Percentiles rank a stretch among this genome's conserved stretches.
Conservation (phyloP, 2,329 filamentous ascomycete genomes). For the Phoma sp. region DNA sequence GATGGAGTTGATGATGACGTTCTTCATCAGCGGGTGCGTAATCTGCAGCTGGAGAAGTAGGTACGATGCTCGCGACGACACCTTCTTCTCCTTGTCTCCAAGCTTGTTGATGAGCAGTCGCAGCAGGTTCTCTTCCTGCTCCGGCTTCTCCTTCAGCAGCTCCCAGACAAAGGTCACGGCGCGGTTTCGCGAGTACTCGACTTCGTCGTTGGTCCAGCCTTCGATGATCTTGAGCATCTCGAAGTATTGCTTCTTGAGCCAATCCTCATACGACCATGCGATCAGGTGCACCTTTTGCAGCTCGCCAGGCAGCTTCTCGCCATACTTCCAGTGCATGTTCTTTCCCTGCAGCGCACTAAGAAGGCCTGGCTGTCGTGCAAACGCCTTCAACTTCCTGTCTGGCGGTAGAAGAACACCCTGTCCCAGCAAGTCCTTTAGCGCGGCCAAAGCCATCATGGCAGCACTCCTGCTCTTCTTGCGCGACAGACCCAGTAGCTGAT, state of each 20-base stretch:
- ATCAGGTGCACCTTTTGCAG: conserved; percentile 81
- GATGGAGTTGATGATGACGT: conserved; percentile 80
- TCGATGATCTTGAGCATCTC: conserved; percentile 91
- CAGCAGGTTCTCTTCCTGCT: conserved; percentile 94
- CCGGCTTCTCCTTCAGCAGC: conserved; percentile 91
- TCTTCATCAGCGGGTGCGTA: conserved; percentile 92
- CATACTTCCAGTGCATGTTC: conserved; percentile 68
- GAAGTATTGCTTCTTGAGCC: conserved; percentile 93
- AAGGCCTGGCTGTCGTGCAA: conserved; percentile 79
- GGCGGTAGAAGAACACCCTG: conserved; percentile 84
- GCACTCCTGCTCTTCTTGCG: conserved; percentile 92
- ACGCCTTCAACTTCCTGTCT: conserved; percentile 80
- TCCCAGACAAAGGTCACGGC: conserved; percentile 92
- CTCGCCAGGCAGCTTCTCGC: conserved; percentile 74
- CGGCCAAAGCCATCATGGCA: conserved; percentile 88
- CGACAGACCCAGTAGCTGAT: conserved; percentile 81
- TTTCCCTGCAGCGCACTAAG: conserved; percentile 71
- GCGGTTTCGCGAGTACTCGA: conserved; percentile 87
- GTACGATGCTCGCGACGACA: conserved; percentile 91
- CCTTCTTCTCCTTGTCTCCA: conserved; percentile 93
- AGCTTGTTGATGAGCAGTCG: conserved; percentile 94
- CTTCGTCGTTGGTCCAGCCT: conserved; percentile 91
- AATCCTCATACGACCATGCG: conserved; percentile 91
- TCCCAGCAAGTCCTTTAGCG: conserved; percentile 91
- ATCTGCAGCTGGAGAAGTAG: conserved; percentile 89